Base-by-base conservation (phyloP, 306 rosid species). In the Prinsepia uniflora region DNA sequence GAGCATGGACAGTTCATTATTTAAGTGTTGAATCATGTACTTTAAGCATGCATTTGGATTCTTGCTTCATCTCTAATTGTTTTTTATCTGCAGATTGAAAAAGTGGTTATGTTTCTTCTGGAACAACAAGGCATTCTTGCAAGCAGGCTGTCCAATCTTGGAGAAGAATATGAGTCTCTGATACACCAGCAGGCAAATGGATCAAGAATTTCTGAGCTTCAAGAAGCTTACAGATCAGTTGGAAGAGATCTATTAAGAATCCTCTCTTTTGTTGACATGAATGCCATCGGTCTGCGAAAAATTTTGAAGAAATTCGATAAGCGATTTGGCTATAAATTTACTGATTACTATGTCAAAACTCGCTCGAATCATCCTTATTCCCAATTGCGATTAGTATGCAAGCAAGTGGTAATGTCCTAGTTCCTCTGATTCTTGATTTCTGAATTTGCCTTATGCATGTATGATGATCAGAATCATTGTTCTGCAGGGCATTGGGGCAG, bases 361-460 rank as follows among this genome's bases (percentile, higher is more conserved):
- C 93, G 96, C 10, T 89, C 98, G 36, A 90, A 88, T 78, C 98
- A 92, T 81, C 98, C 98, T 49, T 86, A 88, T 78, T 92, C 98
- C 47, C 96, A 90, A 80, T 73, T 92, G 64, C 95, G 86, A 72
- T 93, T 86, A 88, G 96, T 90, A 79, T 92, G 89, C 87, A 90
- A 88, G 85, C 98, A 92, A 81, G 98, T 88, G 96, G 98, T 92
- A 89, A 83, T 60, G 66, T 72, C 67, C 47, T 40, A 24, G n/a
- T 19, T 19, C 8, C 42, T 76, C 34, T 68, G 34, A 18, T 45
- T 76, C 10, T 64, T 75, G 18, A 5, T 54, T 53, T 19, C 15
- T 5, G 7, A 30, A 47, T 30, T 2, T 30, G 1, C 36, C 36
- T 30, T 30, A 30, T 30, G 36, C 36, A 30, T 1, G 36, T 30